Conservation (phyloP, 257 asterid species). For the Schizonepeta tenuifolia region DNA sequence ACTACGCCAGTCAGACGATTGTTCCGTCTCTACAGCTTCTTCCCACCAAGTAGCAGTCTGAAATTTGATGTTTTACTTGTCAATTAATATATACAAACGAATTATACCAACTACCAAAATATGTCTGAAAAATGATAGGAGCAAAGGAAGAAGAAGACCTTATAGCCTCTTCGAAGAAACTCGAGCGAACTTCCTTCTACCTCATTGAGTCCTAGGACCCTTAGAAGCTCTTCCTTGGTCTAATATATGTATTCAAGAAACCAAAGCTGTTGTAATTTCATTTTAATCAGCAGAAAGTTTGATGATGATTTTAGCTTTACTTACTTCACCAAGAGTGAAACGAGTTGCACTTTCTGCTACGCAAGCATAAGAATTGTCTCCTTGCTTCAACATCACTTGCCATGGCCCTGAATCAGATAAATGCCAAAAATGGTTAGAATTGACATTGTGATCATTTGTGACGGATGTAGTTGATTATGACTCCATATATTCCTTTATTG, state of each 20-base stretch:
- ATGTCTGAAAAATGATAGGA: not conserved
- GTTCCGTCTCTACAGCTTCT: slow-evolving; percentile 71
- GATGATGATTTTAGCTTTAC: slow-evolving; percentile 28
- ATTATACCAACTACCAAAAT: no score
- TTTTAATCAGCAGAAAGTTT: slow-evolving; percentile 12
- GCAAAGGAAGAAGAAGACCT: slow-evolving; percentile 48
- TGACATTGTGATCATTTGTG: not conserved
- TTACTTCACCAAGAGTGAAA: slow-evolving; percentile 86
- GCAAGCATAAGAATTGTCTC: slow-evolving; percentile 89
- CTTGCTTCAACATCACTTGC: slow-evolving; percentile 98
- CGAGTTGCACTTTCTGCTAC: slow-evolving; percentile 90
- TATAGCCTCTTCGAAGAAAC: slow-evolving; percentile 94
- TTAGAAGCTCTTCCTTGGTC: slow-evolving; percentile 95
- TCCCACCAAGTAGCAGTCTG: slow-evolving; percentile 98
- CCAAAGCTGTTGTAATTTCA: not conserved
- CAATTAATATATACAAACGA: no score
- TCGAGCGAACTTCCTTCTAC: slow-evolving; percentile 95
- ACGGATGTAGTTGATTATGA: not conserved
- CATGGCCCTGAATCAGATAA: slow-evolving; percentile 75
- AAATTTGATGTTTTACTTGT: slow-evolving; percentile 22
- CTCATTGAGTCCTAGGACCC: slow-evolving; percentile 89
- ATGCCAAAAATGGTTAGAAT: slow-evolving; percentile 2
- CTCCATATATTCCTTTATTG: not conserved
- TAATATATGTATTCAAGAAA: slow-evolving; percentile 39
- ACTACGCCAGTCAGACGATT: slow-evolving; percentile 90